Evolutionary conservation across 441 rosid species (phyloP).

Genomic region (Eruca vesicaria): DNA sequence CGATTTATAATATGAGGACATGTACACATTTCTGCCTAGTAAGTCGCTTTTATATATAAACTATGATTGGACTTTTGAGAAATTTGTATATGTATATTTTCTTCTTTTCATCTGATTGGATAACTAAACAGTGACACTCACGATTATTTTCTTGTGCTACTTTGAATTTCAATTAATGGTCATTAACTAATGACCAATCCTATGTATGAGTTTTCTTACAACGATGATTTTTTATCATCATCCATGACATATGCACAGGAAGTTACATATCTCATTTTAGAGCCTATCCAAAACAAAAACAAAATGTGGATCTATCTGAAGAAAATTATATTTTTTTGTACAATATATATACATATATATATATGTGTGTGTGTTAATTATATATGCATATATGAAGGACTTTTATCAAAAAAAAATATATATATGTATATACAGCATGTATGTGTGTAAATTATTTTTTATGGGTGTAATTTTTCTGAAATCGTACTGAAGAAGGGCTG

Average conservation of each 20-base stretch:
- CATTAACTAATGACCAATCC: constrained; percentile 9
- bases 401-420: too few relatives aligned
- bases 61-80: constrained; percentile 25
- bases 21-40: neutral
- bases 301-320: neutral
- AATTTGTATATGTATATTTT: constrained; percentile 11
- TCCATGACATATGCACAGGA: constrained; percentile 10
- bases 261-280: neutral
- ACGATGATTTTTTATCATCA: neutral
- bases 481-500: neutral
- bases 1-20: constrained; percentile 11
- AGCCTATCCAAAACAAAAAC: neutral
- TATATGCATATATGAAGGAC: too few relatives aligned
- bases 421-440: neutral
- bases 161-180: neutral
- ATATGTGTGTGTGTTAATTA: too few relatives aligned
- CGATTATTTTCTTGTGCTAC: constrained; percentile 14
- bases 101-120: constrained; percentile 26
- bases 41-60: constrained; percentile 6
- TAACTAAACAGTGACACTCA: constrained; percentile 33
- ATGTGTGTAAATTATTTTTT: neutral
- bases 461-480: neutral
- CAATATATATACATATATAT: neutral
- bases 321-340: neutral
- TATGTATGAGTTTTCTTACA: neutral